Conservation (phyloP, 116 monocot species). For the Posidonia oceanica region DNA sequence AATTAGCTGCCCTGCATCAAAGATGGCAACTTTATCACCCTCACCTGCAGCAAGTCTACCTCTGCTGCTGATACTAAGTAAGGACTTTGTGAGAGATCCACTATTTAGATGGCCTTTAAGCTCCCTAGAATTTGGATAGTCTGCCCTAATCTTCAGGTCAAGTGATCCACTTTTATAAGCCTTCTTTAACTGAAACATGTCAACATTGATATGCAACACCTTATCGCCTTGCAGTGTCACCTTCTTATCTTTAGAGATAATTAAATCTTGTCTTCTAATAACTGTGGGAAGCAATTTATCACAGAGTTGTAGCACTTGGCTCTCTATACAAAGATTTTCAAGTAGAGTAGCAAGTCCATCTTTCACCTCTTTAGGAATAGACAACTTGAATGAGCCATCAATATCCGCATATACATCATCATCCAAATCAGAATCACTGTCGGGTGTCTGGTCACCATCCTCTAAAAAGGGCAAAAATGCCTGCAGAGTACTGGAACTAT, state of each 20-base stretch:
- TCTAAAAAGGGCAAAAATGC: slow-evolving; percentile 54
- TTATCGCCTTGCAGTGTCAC: slow-evolving; percentile 56
- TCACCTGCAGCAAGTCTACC: slow-evolving; percentile 95
- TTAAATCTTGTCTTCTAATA: slow-evolving; percentile 35
- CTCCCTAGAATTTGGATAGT: slow-evolving; percentile 92
- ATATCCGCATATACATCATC: slow-evolving; percentile 52
- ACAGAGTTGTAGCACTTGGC: slow-evolving; percentile 51
- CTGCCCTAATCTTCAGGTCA: slow-evolving; percentile 90
- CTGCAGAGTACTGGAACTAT: slow-evolving; percentile 32
- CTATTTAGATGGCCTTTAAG: slow-evolving; percentile 62
- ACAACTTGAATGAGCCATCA: slow-evolving; percentile 45
- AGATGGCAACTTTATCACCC: slow-evolving; percentile 92
- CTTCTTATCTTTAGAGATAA: slow-evolving; percentile 67
- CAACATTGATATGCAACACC: slow-evolving; percentile 37
- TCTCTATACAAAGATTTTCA: slow-evolving; percentile 58
- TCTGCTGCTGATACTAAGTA: slow-evolving; percentile 62
- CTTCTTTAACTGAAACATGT: slow-evolving; percentile 80
- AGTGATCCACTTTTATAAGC: slow-evolving; percentile 89
- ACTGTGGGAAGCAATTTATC: slow-evolving; percentile 55
- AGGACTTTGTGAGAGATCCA: slow-evolving; percentile 76
- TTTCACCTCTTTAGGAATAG: slow-evolving; percentile 52
- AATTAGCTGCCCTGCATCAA: slow-evolving; percentile 88
- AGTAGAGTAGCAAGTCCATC: slow-evolving; percentile 42
- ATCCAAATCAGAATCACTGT: slow-evolving; percentile 91
- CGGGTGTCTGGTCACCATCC: slow-evolving; percentile 48